Percentiles rank a stretch among this genome's conserved stretches.
Conservation (phyloP, 2,329 filamentous ascomycete species). For the Neurospora sp. region DNA sequence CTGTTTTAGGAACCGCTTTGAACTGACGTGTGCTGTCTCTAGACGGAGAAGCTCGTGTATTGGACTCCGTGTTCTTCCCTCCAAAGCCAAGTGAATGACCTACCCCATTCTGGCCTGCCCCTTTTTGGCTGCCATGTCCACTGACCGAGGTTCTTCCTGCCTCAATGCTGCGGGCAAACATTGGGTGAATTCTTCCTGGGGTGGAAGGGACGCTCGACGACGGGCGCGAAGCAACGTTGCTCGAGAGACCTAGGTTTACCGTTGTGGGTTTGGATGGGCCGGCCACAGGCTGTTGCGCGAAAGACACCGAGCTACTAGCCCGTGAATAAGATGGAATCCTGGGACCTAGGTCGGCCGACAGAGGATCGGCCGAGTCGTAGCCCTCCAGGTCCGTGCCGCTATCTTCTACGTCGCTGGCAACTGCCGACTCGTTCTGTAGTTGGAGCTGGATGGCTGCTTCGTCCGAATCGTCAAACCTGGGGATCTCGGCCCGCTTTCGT, state of each 20-base stretch:
- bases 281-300: not conserved
- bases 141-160: not conserved
- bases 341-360: not conserved
- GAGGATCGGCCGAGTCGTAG: constrained; percentile 7
- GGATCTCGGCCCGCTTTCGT: constrained; percentile 17
- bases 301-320: constrained; percentile 9
- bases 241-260: not conserved
- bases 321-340: constrained; percentile 3
- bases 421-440: constrained; percentile 12
- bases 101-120: not conserved
- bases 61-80: not conserved
- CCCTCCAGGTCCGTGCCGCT: constrained; percentile 4
- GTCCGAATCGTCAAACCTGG: constrained; percentile 15
- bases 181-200: not conserved
- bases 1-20: not conserved
- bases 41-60: not conserved
- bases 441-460: constrained; percentile 23
- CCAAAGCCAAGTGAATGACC: not conserved
- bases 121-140: not conserved
- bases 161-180: not conserved
- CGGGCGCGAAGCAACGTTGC: not conserved
- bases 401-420: not conserved
- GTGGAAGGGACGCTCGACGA: not conserved
- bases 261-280: not conserved
- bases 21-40: not conserved